A percentile compares a stretch with the other conserved stretches of the same genome.
These are phyloP conservation scores for Microascus cirrosus DNA, from an alignment of 2,329 filamentous ascomycete species.

Conservation along the genomic window DNA sequence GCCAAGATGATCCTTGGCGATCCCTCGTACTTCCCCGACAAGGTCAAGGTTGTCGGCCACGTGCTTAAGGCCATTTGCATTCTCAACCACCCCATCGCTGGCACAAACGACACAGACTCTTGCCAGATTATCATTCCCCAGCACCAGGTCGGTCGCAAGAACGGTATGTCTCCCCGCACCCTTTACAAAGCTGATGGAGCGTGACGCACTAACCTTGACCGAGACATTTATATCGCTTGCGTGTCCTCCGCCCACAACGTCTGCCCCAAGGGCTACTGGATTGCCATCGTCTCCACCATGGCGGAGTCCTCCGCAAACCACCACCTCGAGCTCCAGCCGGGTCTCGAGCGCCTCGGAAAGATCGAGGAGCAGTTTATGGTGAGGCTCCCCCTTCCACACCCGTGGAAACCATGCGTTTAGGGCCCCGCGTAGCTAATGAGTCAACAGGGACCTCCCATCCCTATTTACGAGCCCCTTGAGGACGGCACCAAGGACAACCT, in stretches of 20 bases:
- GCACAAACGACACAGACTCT: conserved; percentile 81
- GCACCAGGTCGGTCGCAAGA: conserved; percentile 91
- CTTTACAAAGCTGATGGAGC: background rate
- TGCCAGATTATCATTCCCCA: conserved; percentile 95
- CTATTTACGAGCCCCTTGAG: conserved; percentile 83
- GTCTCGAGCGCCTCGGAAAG: conserved; percentile 80
- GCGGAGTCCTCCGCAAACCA: conserved; percentile 87
- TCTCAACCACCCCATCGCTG: conserved; percentile 85
- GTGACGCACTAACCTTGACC: background rate
- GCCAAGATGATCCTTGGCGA: conserved; percentile 93
- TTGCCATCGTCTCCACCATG: conserved; percentile 96
- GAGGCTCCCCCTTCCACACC: conserved; percentile 12
- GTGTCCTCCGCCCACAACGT: conserved; percentile 96
- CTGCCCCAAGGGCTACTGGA: conserved; percentile 97
- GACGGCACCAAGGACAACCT: conserved; percentile 79
- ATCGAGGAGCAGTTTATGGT: conserved; percentile 98
- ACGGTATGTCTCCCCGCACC: conserved; percentile 49
- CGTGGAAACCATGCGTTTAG: background rate
- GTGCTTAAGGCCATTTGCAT: conserved; percentile 96
- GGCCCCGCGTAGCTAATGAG: background rate
- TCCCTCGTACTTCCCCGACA: conserved; percentile 89
- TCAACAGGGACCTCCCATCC: conserved; percentile 65
- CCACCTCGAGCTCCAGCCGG: conserved; percentile 87
- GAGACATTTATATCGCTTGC: conserved; percentile 93
- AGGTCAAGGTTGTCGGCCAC: conserved; percentile 79